phyloP scores from a whole-genome alignment of 441 rosid species.

The Syzygium malaccense region DNA sequence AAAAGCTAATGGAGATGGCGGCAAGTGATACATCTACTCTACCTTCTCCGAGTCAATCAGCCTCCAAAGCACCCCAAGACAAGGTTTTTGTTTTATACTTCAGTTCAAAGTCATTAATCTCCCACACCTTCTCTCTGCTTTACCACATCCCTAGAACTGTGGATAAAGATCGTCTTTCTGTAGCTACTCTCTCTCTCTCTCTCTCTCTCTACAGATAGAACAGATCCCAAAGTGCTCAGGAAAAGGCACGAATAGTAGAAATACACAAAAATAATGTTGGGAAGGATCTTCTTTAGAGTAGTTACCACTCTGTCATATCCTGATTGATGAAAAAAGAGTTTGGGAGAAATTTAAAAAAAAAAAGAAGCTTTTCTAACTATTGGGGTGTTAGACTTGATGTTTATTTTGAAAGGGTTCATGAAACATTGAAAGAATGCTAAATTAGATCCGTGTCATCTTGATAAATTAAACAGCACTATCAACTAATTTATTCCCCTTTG shows the following conservation, averaged over 20 bases:
- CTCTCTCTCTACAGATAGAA: background rate
- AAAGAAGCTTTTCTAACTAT: background rate
- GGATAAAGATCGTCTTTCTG: slow-evolving; percentile 13
- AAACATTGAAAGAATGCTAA: background rate
- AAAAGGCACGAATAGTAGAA: background rate
- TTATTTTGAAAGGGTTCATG: background rate
- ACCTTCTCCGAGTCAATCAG: slow-evolving; percentile 45
- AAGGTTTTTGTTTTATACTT: slow-evolving; percentile 48
- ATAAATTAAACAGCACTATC: background rate
- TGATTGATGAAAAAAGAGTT: background rate
- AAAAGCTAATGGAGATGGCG: slow-evolving; percentile 39
- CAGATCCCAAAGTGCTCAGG: background rate
- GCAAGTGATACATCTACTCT: slow-evolving; percentile 38
- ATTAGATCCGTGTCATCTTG: background rate
- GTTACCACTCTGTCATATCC: background rate
- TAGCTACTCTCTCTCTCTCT: background rate
- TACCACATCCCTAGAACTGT: slow-evolving; percentile 36
- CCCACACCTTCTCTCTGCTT: slow-evolving; percentile 12
- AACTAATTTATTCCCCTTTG: background rate
- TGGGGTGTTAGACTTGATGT: background rate
- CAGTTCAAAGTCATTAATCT: slow-evolving; percentile 4
- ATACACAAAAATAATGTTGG: background rate
- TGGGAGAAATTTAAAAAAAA: background rate
- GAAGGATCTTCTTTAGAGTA: background rate
- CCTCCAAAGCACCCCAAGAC: slow-evolving; percentile 58